Evolutionary conservation across 2,329 filamentous ascomycete species (phyloP).

Genomic region (Microcyclospora pomicola): DNA sequence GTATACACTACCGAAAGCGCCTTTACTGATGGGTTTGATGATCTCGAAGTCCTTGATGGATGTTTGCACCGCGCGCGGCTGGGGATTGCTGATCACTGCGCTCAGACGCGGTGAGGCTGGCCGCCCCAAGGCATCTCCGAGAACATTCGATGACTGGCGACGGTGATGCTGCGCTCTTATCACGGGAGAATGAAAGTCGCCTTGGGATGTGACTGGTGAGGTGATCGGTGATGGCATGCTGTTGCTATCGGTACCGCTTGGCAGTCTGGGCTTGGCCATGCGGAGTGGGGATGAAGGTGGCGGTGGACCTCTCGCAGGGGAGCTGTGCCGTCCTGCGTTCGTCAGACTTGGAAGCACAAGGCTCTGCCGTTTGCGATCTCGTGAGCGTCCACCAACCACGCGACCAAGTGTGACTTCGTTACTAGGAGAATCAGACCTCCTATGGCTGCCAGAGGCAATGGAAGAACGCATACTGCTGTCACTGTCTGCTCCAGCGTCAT

Average conservation of each 20-base stretch:
- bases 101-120: constrained; percentile 72
- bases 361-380: constrained; percentile 76
- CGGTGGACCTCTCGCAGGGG: constrained; percentile 60
- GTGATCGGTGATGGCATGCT: constrained; percentile 69
- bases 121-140: constrained; percentile 48
- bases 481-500: constrained; percentile 69
- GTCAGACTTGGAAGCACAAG: constrained; percentile 57
- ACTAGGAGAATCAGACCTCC: constrained; percentile 76
- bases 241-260: constrained; percentile 40
- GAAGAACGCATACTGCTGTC: constrained; percentile 83
- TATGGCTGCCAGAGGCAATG: constrained; percentile 38
- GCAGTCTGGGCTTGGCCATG: constrained; percentile 65
- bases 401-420: constrained; percentile 69
- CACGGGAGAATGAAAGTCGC: constrained; percentile 67
- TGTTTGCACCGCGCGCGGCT: constrained; percentile 76
- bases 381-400: constrained; percentile 51
- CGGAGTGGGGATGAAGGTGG: constrained; percentile 66
- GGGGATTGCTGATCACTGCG: constrained; percentile 62
- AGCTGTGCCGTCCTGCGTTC: constrained; percentile 72
- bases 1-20: constrained; percentile 95
- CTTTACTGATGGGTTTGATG: constrained; percentile 98
- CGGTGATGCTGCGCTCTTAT: constrained; percentile 49
- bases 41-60: constrained; percentile 99
- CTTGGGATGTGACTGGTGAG: constrained; percentile 72
- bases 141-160: constrained; percentile 79